Percentiles rank a stretch among this genome's conserved stretches.
These are phyloP conservation scores for Puya raimondii DNA, from an alignment of 176 grass and related monocot genomes.

Conservation along the genomic window DNA sequence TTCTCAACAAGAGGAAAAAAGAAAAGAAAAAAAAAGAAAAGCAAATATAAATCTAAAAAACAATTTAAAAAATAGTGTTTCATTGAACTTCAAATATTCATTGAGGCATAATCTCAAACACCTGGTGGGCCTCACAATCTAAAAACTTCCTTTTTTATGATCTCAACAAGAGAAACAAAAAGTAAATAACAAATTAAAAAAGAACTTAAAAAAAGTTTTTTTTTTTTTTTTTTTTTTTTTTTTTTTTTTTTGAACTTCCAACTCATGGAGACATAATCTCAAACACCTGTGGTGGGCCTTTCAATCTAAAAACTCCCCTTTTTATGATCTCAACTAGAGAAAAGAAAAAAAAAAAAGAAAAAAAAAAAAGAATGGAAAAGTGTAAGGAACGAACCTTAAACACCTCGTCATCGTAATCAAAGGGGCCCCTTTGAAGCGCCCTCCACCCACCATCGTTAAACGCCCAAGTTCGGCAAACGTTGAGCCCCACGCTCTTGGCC, in stretches of 20 bases:
- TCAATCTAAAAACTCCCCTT: not conserved
- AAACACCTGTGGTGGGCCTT: not conserved
- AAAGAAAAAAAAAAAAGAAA: too few relatives aligned
- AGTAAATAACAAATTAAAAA: not conserved
- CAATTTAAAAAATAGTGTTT: too few relatives aligned
- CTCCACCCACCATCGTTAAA: constrained; percentile 65
- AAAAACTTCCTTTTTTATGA: not conserved
- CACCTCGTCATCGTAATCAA: constrained; percentile 47
- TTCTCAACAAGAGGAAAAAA: too few relatives aligned
- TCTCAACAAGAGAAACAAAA: too few relatives aligned
- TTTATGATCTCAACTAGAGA: too few relatives aligned
- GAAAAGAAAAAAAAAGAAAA: too few relatives aligned
- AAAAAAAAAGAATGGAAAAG: not conserved
- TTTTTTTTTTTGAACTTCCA: not conserved
- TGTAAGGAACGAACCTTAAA: constrained; percentile 33
- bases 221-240: too few relatives aligned
- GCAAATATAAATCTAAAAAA: too few relatives aligned
- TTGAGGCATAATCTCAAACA: constrained; percentile 1
- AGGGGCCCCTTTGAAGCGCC: constrained; percentile 54
- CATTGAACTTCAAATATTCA: not conserved
- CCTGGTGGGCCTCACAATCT: not conserved
- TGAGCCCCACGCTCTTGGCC: constrained; percentile 39
- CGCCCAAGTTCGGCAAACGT: constrained; percentile 78
- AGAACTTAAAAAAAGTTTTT: not conserved
- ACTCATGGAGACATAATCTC: not conserved